A percentile compares a stretch with the other conserved stretches of the same genome.
These are phyloP conservation scores for Penicillium expansum DNA, from an alignment of 2,329 filamentous ascomycete species.

Conservation along the genomic window DNA sequence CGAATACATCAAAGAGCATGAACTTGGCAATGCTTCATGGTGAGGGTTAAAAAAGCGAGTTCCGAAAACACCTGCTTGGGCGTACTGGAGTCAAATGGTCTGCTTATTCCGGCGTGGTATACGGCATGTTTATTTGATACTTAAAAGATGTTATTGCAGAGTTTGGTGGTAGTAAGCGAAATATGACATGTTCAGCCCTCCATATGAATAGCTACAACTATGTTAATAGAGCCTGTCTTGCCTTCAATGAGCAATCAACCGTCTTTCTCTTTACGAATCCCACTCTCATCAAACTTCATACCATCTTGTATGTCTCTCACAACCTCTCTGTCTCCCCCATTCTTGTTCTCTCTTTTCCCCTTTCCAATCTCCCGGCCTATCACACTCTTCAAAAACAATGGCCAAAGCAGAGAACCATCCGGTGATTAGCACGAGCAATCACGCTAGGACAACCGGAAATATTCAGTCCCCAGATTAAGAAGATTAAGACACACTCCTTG, in stretches of 20 bases:
- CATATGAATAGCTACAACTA: not conserved
- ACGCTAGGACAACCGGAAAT: no score
- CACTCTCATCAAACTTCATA: not conserved
- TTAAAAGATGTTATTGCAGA: constrained; percentile 3
- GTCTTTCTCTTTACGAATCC: not conserved
- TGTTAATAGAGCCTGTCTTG: not conserved
- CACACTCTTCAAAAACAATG: not conserved
- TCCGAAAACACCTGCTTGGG: constrained; percentile 12
- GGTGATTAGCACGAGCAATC: no score
- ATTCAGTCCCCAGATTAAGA: not conserved
- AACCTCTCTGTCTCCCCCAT: not conserved
- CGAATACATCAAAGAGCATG: constrained; percentile 75
- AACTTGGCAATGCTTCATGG: constrained; percentile 38
- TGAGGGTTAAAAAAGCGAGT: constrained; percentile 13
- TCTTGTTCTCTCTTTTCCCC: not conserved
- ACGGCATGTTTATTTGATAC: constrained; percentile 8
- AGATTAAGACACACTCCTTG: not conserved
- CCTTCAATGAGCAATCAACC: not conserved
- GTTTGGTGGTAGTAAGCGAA: not conserved
- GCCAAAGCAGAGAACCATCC: not conserved
- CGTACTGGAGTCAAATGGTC: constrained; percentile 23
- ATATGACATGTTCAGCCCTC: constrained; percentile 1
- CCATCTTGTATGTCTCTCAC: no score
- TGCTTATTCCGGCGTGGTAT: constrained; percentile 9
- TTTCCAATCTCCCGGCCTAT: not conserved